Conservation (phyloP, 2,329 filamentous ascomycete species). For the Cadophora luteo-olivacea region DNA sequence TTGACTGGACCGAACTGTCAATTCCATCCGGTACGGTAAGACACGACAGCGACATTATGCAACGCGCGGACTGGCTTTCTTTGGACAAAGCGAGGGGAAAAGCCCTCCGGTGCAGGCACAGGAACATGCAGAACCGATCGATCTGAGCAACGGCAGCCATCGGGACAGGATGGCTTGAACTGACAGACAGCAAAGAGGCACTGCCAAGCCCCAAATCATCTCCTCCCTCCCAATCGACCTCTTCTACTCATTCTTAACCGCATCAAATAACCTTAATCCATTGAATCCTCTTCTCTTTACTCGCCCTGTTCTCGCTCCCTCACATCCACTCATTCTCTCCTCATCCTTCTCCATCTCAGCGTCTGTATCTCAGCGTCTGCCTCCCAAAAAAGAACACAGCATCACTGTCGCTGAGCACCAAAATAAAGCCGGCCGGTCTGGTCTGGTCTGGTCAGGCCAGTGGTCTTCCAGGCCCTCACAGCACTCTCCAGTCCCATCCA, state of each 20-base stretch:
- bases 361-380: background rate
- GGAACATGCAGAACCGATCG: background rate
- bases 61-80: background rate
- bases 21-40: background rate
- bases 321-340: background rate
- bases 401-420: background rate
- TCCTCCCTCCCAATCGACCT: conserved; percentile 1
- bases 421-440: background rate
- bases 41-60: background rate
- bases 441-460: background rate
- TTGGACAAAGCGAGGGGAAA: background rate
- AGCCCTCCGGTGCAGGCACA: background rate
- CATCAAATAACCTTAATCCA: background rate
- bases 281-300: background rate
- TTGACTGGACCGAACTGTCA: background rate
- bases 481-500: background rate
- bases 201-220: conserved; percentile 1
- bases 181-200: background rate
- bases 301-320: conserved; percentile 4
- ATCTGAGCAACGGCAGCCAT: background rate
- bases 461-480: no score
- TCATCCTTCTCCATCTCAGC: conserved; percentile 7
- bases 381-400: conserved; percentile 11
- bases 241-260: background rate
- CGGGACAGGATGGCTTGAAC: background rate